phyloP scores from a whole-genome alignment of 208 protist species.

The Trypanosomatidae sp. region DNA sequence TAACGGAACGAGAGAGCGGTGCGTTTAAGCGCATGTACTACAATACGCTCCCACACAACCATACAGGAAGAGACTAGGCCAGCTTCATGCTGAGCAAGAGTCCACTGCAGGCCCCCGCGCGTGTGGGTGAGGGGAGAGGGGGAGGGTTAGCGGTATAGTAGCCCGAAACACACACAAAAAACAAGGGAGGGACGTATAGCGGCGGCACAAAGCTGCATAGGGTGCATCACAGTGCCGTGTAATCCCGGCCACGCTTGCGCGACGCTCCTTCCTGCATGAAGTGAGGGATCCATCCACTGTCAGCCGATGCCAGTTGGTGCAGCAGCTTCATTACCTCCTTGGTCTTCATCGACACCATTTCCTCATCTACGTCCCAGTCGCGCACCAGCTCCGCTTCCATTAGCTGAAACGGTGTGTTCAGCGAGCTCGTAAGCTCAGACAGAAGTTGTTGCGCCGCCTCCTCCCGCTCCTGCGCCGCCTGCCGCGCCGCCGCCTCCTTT shows the following conservation, averaged over 20 bases:
- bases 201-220: neutral
- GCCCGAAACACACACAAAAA: no score
- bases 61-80: neutral
- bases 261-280: neutral
- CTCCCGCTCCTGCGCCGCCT: slow-evolving; percentile 41
- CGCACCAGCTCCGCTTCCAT: slow-evolving; percentile 69
- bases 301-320: slow-evolving; percentile 25
- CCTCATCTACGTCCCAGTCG: slow-evolving; percentile 77
- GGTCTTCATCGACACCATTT: slow-evolving; percentile 64
- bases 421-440: slow-evolving; percentile 54
- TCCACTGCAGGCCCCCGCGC: neutral
- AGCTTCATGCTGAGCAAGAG: neutral
- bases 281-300: neutral
- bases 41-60: neutral
- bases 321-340: slow-evolving; percentile 55
- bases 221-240: neutral
- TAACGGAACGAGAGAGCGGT: neutral
- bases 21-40: neutral
- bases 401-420: slow-evolving; percentile 63
- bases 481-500: slow-evolving; percentile 23
- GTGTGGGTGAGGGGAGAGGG: neutral
- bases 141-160: neutral
- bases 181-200: neutral
- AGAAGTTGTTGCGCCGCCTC: slow-evolving; percentile 44
- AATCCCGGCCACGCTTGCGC: slow-evolving; percentile 22